A percentile compares a stretch with the other conserved stretches of the same genome.
Conservation (phyloP, 495 filamentous ascomycete species). For the Aspergillus incahuasiensis region DNA sequence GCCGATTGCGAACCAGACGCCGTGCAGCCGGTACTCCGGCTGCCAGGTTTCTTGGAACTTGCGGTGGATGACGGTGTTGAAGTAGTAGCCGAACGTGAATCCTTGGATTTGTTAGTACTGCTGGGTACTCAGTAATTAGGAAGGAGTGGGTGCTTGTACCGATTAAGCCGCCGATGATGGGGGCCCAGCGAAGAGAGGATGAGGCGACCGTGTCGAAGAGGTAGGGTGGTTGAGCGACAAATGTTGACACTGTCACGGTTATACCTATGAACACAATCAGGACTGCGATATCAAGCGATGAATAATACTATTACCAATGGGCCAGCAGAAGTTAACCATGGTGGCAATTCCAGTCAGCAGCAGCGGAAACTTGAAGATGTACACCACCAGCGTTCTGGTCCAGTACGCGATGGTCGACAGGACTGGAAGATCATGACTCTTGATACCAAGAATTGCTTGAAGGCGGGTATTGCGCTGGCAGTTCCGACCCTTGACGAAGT, state of each 20-base stretch:
- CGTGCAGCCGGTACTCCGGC: conserved; percentile 34
- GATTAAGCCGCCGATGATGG: conserved; percentile 26
- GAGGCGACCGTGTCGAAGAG: conserved; percentile 33
- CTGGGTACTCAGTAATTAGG: too few species aligned
- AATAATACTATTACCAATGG: conserved; percentile 23
- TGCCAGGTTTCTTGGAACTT: conserved; percentile 24
- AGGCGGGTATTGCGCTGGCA: conserved; percentile 13
- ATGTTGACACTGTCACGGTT: conserved; percentile 34
- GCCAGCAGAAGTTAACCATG: conserved; percentile 37
- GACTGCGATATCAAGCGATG: background rate
- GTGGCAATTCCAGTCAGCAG: conserved; percentile 30
- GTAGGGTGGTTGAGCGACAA: conserved; percentile 36
- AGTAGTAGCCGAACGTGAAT: too few species aligned
- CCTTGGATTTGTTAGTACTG: too few species aligned
- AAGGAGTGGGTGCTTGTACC: too few species aligned
- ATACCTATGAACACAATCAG: conserved; percentile 30
- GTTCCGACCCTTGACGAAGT: conserved; percentile 29
- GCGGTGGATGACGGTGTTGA: conserved; percentile 19
- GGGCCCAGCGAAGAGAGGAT: conserved; percentile 37
- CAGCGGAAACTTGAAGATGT: conserved; percentile 33
- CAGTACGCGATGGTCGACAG: conserved; percentile 19
- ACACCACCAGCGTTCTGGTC: conserved; percentile 23
- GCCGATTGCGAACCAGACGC: conserved; percentile 32
- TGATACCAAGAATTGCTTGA: conserved; percentile 48
- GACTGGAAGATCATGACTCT: conserved; percentile 32